Conservation (phyloP, 805 yeast species). For the Myxozyma udenii region DNA sequence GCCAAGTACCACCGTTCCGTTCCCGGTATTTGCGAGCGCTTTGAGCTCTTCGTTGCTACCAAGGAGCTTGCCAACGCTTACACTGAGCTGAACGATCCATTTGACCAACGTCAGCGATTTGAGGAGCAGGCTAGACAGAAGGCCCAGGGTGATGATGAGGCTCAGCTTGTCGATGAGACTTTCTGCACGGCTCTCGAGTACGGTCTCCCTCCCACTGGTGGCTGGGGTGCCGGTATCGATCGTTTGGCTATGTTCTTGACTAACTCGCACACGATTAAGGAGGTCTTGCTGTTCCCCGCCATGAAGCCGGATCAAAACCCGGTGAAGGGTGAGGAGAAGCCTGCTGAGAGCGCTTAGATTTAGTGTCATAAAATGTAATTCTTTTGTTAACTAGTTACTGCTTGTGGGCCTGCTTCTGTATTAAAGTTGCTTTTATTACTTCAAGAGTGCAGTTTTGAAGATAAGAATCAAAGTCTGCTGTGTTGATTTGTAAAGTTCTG, state of each 20-base stretch:
- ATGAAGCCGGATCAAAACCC: slow-evolving; percentile 76
- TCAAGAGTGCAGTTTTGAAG: too few relatives aligned
- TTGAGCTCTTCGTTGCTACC: slow-evolving; percentile 97
- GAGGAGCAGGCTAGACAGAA: slow-evolving; percentile 99
- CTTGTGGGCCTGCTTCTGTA: too few relatives aligned
- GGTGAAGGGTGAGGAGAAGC: slow-evolving; percentile 8
- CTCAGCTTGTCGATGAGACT: slow-evolving; percentile 91
- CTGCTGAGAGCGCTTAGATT: background rate
- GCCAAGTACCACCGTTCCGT: slow-evolving; percentile 91
- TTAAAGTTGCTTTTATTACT: too few relatives aligned
- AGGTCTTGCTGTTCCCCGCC: slow-evolving; percentile 96
- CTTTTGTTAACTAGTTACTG: too few relatives aligned
- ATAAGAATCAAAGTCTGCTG: too few relatives aligned
- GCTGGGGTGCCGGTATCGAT: slow-evolving; percentile 99
- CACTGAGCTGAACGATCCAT: slow-evolving; percentile 98
- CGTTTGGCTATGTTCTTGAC: slow-evolving; percentile 98
- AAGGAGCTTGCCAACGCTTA: slow-evolving; percentile 98
- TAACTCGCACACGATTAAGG: slow-evolving; percentile 93
- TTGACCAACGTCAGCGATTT: slow-evolving; percentile 94
- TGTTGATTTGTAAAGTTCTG: too few relatives aligned
- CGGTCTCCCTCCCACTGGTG: slow-evolving; percentile 99
- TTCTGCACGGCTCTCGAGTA: slow-evolving; percentile 97
- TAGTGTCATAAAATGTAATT: background rate
- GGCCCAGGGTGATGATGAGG: slow-evolving; percentile 99
- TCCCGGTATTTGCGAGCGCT: slow-evolving; percentile 96